Conservation (phyloP, 169 alveolate species). For the Eimeria brunetti region DNA sequence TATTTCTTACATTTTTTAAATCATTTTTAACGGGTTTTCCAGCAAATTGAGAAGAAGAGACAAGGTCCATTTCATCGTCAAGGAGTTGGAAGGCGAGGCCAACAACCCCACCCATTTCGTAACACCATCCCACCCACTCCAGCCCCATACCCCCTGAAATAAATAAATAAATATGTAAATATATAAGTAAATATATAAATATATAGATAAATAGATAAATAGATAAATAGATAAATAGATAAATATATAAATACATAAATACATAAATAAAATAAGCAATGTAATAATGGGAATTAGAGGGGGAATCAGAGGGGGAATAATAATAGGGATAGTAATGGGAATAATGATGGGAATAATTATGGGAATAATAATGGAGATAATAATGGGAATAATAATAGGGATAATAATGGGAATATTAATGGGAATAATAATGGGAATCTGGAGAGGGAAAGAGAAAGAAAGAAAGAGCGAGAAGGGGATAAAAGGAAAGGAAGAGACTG, state of each 20-base stretch:
- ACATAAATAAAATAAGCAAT: no score
- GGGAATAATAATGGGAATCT: no score
- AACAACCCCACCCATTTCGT: conserved; percentile 90
- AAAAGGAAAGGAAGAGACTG: not conserved
- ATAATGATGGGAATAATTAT: no score
- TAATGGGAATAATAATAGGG: no score
- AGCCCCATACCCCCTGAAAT: conserved; percentile 40
- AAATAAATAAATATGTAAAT: no score
- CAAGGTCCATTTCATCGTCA: conserved; percentile 91
- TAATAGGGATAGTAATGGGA: not conserved
- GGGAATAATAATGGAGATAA: no score
- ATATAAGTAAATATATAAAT: no score
- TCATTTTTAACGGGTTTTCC: conserved; percentile 87
- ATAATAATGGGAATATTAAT: no score
- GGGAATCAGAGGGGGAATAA: not conserved
- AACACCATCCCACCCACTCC: conserved; percentile 60
- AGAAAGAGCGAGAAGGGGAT: not conserved
- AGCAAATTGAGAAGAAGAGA: conserved; percentile 71
- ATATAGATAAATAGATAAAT: no score
- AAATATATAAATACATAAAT: no score
- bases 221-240: no score
- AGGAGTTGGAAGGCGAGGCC: conserved; percentile 93
- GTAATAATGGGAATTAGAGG: not conserved
- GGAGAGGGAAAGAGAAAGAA: not conserved
- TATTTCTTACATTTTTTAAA: no score